phyloP scores from a whole-genome alignment of 2,329 filamentous ascomycete species.

The Xylaria multiplex region DNA sequence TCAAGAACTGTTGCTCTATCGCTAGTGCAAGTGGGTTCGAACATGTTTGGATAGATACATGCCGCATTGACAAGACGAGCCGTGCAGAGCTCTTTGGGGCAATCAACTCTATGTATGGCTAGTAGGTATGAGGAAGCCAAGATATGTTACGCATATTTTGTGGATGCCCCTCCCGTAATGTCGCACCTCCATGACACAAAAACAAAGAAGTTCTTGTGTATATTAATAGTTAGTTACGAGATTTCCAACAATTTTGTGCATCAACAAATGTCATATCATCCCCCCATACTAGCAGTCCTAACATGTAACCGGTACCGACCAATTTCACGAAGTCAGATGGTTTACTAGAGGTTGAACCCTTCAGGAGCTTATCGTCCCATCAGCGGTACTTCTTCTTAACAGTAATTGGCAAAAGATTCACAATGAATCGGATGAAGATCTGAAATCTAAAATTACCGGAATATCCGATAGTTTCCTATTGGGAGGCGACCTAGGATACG shows the following conservation, averaged over 20 bases:
- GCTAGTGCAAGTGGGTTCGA: constrained; percentile 1
- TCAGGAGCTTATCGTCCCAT: constrained; percentile 31
- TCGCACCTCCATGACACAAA: too few species aligned
- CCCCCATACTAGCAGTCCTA: too few species aligned
- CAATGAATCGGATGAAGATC: constrained; percentile 8
- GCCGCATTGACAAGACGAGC: constrained; percentile 35
- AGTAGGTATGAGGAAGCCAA: constrained; percentile 32
- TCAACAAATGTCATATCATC: too few species aligned
- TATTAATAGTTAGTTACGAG: too few species aligned
- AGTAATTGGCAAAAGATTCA: too few species aligned
- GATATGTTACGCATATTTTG: constrained; percentile 31
- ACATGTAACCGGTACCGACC: background rate
- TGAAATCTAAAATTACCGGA: constrained; percentile 29
- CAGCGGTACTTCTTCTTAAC: too few species aligned
- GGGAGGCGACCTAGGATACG: too few species aligned
- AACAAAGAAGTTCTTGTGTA: too few species aligned
- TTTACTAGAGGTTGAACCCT: constrained; percentile 32
- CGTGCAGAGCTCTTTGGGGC: constrained; percentile 34
- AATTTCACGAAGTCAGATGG: constrained; percentile 25
- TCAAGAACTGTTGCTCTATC: too few species aligned
- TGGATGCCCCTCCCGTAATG: constrained; percentile 20
- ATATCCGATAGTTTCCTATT: background rate
- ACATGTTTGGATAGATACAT: constrained; percentile 34
- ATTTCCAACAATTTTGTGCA: too few species aligned
- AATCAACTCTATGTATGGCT: constrained; percentile 31